A percentile compares a stretch with the other conserved stretches of the same genome.
Conservation (phyloP, 2,329 filamentous ascomycete species). For the Pyrenophora tritici-repentis region DNA sequence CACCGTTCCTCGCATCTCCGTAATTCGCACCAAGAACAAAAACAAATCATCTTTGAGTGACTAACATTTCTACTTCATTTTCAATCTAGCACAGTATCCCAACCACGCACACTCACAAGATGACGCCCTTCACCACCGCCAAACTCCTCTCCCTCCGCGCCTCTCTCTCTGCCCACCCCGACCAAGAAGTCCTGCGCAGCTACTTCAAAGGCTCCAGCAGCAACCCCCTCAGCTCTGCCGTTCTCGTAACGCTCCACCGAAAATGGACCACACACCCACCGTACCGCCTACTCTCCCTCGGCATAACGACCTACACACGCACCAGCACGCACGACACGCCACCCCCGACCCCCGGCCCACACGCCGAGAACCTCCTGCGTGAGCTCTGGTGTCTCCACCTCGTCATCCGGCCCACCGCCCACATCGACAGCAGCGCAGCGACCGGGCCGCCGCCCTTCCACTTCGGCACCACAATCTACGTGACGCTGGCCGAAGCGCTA, state of each 20-base stretch:
- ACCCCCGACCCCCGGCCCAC: conserved; percentile 10
- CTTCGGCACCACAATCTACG: conserved; percentile 22
- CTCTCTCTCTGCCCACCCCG: not conserved
- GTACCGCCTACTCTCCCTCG: conserved; percentile 19
- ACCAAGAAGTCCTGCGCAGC: conserved; percentile 5
- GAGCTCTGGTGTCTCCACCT: conserved; percentile 22
- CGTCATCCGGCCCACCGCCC: conserved; percentile 14
- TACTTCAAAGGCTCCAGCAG: conserved; percentile 8
- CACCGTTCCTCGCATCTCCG: no score
- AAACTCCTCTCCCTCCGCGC: no score
- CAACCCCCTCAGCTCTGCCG: conserved; percentile 11
- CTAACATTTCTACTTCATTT: no score
- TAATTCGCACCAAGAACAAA: no score
- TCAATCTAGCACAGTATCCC: no score
- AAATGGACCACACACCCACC: conserved; percentile 15
- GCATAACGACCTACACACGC: conserved; percentile 20
- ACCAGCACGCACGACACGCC: not conserved
- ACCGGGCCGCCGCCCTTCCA: conserved; percentile 13
- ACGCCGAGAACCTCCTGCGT: conserved; percentile 19
- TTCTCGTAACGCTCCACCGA: conserved; percentile 20
- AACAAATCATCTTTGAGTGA: no score
- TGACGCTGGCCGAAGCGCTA: conserved; percentile 8
- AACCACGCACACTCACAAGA: no score
- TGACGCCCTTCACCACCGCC: no score
- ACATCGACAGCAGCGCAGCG: conserved; percentile 9